Conservation (phyloP, 1,139 yeast genomes). For the Trichomonascaceae sp. region DNA sequence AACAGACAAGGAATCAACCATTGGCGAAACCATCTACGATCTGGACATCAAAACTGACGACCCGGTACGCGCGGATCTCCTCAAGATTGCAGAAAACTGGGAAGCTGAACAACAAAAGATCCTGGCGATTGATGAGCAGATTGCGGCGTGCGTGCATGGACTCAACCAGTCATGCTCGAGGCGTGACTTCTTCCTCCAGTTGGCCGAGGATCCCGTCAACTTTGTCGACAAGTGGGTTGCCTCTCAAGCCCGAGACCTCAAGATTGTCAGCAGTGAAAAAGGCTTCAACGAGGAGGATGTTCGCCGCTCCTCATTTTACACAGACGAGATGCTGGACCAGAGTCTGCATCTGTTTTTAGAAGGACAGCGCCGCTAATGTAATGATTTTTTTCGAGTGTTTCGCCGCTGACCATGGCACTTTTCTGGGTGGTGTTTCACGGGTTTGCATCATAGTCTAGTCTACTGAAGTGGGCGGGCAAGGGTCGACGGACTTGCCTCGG, state of each 20-base stretch:
- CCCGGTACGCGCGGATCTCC: slow-evolving; percentile 35
- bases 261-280: slow-evolving; percentile 71
- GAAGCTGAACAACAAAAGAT: slow-evolving; percentile 38
- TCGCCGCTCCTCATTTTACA: slow-evolving; percentile 69
- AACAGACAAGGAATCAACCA: slow-evolving; percentile 62
- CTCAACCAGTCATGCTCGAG: slow-evolving; percentile 52
- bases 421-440: no score
- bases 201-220: slow-evolving; percentile 64
- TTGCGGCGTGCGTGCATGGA: slow-evolving; percentile 49
- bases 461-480: no score
- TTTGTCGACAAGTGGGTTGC: slow-evolving; percentile 64
- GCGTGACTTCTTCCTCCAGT: slow-evolving; percentile 58
- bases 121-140: slow-evolving; percentile 44
- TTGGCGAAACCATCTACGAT: slow-evolving; percentile 74
- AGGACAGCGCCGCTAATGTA: slow-evolving; percentile 17
- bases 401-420: no score
- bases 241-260: slow-evolving; percentile 62
- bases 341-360: slow-evolving; percentile 61
- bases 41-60: slow-evolving; percentile 51
- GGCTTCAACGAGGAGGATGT: slow-evolving; percentile 86
- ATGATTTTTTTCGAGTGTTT: no score
- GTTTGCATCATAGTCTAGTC: no score
- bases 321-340: slow-evolving; percentile 61
- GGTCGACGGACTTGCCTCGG: no score
- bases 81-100: slow-evolving; percentile 31